Evolutionary conservation across 768 basidiomycete species (phyloP).

Genomic region (Nidula microcarpa): DNA sequence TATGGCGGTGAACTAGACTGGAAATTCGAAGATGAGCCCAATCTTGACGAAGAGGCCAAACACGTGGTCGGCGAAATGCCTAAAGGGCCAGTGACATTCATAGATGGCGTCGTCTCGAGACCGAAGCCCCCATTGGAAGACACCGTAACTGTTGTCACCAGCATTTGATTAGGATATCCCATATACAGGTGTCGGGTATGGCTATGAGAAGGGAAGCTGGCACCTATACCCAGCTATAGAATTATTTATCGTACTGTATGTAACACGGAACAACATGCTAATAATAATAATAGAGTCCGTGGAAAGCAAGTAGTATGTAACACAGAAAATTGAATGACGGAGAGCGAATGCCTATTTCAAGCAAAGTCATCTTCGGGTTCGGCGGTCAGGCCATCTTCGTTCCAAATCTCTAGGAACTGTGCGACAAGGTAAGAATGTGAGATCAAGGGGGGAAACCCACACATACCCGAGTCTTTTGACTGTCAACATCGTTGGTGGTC

Average conservation of each 20-base stretch:
- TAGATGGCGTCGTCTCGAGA: conserved; percentile 36
- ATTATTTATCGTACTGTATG: not conserved
- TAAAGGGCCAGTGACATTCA: conserved; percentile 49
- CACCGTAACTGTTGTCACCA: not conserved
- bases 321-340: not conserved
- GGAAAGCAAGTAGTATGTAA: not conserved
- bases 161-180: not conserved
- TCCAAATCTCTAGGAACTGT: conserved; percentile 78
- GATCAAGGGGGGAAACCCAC: not conserved
- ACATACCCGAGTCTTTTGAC: conserved; percentile 65
- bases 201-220: not conserved
- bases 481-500: conserved; percentile 56
- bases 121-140: conserved; percentile 4
- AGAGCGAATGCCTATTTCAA: not conserved
- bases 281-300: not conserved
- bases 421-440: not conserved
- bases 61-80: conserved; percentile 48
- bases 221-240: not conserved
- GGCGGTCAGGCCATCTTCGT: conserved; percentile 70
- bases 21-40: conserved; percentile 65
- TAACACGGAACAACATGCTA: not conserved
- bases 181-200: not conserved
- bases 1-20: conserved; percentile 80
- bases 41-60: conserved; percentile 53
- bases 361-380: conserved; percentile 55